Base-by-base conservation (phyloP, 2,329 filamentous ascomycete genomes). In the Penicillium sclerotiorum region DNA sequence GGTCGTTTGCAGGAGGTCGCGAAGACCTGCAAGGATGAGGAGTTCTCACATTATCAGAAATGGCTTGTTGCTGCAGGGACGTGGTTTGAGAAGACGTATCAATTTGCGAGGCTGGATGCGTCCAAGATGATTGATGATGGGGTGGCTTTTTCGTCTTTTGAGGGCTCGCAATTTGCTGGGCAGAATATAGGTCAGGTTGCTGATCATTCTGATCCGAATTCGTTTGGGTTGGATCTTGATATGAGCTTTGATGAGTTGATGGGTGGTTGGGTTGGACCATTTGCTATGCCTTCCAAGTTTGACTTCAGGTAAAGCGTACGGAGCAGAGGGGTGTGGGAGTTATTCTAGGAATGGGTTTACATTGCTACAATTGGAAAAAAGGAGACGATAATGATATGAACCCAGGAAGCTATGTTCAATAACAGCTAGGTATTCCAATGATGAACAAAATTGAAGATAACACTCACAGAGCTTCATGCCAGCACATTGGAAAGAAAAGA, bases 191-290 rank as follows among this genome's bases (percentile, higher is more conserved):
- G 38, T 28, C 45, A 30, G 30, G 41, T 28, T 28, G 25, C 37
- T 5, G 35, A 20, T 36, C 36, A 36, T 21, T 15, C 27, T 22
- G 45, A 52, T 42, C 30, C 41, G 30, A 43, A 33, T 17, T 42
- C 49, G 21, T 40, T 47, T 28, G 48, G 50, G 37, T 13, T 49
- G 27, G 46, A 49, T 46, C 43, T 53, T 46, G 50, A 53, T 41
- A 27, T 53, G 15, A 46, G 42, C 3, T 43, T 53, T 39, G 50
- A 53, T 27, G 50, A 53, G 46, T 39, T 53, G 41, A 46, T 53
- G 46, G 41, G 38, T 47, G 45, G 23, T 17, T 47, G 46, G 46
- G 27, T 49, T 20, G 50, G 42, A 15, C 50, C 50, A 13, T 30
- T 48, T 30, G 28, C 25, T 36, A 45, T 48, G 30, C 15, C 15